Conservation (phyloP, 176 grass and related monocot genomes). For the maize (Zea mays) region Zm-B73-REFERENCE-NAM-5.0 NC_050100.1:2860001-2860500, state of each 20-base stretch:
- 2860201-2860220: constrained; percentile 5
- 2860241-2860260: constrained; percentile 29
- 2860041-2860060: constrained; percentile 24
- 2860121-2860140: constrained; percentile 43
- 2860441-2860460: not conserved
- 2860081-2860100: not conserved
- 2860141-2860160: constrained; percentile 44
- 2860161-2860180: constrained; percentile 29
- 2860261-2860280: constrained; percentile 42
- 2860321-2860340: constrained; percentile 68
- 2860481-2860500: constrained; percentile 19
- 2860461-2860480: constrained; percentile 25
- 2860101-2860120: constrained; percentile 37
- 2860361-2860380: not conserved
- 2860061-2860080: constrained; percentile 13
- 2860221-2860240: constrained; percentile 38
- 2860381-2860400: not conserved
- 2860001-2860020: constrained; percentile 8
- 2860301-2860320: constrained; percentile 8
- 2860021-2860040: constrained; percentile 43
- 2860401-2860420: not conserved
- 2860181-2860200: constrained; percentile 39
- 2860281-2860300: constrained; percentile 43
- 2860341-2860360: constrained; percentile 27
- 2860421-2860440: not conserved